Conservation (phyloP, 352 stramenopile genomes). For the Globisporangium recalcitrans region DNA sequence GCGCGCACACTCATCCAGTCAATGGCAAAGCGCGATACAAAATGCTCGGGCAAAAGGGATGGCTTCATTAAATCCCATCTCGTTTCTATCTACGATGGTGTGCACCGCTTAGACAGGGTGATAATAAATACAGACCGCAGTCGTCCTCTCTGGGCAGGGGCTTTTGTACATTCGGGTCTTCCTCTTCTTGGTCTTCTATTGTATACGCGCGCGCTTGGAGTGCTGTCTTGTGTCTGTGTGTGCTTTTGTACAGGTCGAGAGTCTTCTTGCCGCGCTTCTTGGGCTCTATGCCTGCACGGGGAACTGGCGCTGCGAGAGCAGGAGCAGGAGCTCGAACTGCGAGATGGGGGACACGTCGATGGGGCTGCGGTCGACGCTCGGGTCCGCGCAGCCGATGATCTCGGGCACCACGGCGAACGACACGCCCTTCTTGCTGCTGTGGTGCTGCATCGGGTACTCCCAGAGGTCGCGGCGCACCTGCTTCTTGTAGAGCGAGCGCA, state of each 20-base stretch:
- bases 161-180: conserved; percentile 6
- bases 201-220: conserved; percentile 8
- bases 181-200: conserved; percentile 10
- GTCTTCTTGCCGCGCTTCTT: conserved; percentile 4
- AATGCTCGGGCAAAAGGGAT: background rate
- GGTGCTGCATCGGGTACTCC: conserved; percentile 27
- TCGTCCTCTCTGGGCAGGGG: background rate
- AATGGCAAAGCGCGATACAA: background rate
- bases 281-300: conserved; percentile 34
- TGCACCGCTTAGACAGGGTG: background rate
- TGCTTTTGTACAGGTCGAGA: background rate
- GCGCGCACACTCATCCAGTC: background rate
- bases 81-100: background rate
- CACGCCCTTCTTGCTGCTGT: conserved; percentile 61
- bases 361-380: conserved; percentile 60
- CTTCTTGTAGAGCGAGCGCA: conserved; percentile 71
- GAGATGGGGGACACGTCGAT: conserved; percentile 76
- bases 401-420: conserved; percentile 52
- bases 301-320: conserved; percentile 74
- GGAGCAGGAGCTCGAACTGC: conserved; percentile 64
- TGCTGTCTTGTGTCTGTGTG: conserved; percentile 8
- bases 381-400: conserved; percentile 71
- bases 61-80: conserved; percentile 6
- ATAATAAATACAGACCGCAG: conserved; percentile 14
- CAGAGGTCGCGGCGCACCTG: conserved; percentile 38